Percentiles rank a stretch among this genome's conserved stretches.
These are phyloP conservation scores for Bryoglossum gracile DNA, from an alignment of 495 filamentous ascomycete species.

Conservation along the genomic window DNA sequence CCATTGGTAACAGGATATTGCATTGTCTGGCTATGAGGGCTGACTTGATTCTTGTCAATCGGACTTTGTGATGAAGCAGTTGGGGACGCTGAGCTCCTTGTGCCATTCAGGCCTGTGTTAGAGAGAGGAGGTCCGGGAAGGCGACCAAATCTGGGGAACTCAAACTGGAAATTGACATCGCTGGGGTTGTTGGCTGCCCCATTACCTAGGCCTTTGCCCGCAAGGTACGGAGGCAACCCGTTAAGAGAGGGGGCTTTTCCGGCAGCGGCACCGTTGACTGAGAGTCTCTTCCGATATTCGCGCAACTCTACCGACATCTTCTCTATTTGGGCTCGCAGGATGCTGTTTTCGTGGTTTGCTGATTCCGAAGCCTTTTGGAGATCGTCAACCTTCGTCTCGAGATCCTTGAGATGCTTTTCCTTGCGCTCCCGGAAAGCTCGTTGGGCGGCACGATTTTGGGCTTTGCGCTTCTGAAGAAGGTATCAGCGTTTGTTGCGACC, in stretches of 20 bases:
- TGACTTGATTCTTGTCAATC: constrained; percentile 13
- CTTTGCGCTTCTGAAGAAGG: constrained; percentile 79
- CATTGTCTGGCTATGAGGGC: constrained; percentile 20
- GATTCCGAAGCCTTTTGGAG: constrained; percentile 81
- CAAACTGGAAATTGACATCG: constrained; percentile 78
- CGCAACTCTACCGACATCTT: constrained; percentile 76
- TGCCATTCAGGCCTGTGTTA: constrained; percentile 6
- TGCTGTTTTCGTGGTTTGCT: constrained; percentile 77
- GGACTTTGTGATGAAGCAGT: constrained; percentile 11
- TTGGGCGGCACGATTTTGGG: constrained; percentile 95
- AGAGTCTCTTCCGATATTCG: constrained; percentile 83
- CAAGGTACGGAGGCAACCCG: constrained; percentile 15
- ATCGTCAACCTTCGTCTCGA: constrained; percentile 90
- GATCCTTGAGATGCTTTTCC: constrained; percentile 92
- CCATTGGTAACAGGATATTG: constrained; percentile 7
- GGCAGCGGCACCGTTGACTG: constrained; percentile 44
- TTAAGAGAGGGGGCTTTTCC: constrained; percentile 30
- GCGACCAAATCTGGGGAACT: constrained; percentile 85
- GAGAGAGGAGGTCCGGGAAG: constrained; percentile 51
- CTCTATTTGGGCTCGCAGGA: constrained; percentile 79
- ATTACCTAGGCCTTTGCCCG: constrained; percentile 31
- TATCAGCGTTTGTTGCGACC: constrained; percentile 28
- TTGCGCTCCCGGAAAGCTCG: constrained; percentile 96
- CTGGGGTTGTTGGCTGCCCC: constrained; percentile 56
- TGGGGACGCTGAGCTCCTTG: constrained; percentile 16